These are phyloP conservation scores for Colletotrichum cereale DNA, from an alignment of 2,329 filamentous ascomycete species.

Conservation along the genomic window DNA sequence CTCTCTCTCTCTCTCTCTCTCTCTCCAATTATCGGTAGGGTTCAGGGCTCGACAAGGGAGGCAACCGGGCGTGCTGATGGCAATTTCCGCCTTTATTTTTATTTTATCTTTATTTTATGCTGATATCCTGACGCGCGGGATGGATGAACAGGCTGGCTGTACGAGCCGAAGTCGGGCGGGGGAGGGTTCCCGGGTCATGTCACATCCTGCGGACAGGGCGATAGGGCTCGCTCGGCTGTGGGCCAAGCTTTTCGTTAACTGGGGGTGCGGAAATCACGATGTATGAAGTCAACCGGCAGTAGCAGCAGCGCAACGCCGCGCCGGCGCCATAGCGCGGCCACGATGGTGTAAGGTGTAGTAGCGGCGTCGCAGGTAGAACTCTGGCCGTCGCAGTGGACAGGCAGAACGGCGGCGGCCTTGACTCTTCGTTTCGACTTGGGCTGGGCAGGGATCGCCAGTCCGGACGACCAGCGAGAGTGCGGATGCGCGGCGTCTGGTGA, in stretches of 20 bases:
- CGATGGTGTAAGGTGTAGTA: no score
- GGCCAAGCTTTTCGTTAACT: neutral
- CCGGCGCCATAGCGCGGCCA: no score
- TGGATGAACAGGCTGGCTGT: neutral
- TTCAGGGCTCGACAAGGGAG: neutral
- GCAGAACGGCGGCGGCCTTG: neutral
- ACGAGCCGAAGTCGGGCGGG: constrained; percentile 8
- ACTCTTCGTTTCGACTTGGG: neutral
- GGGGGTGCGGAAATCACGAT: no score
- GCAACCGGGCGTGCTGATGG: neutral
- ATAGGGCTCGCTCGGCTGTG: neutral
- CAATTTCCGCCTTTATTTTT: neutral
- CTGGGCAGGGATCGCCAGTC: constrained; percentile 4
- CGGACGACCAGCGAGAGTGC: no score
- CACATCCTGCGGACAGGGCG: no score
- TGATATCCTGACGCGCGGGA: neutral
- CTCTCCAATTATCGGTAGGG: constrained; percentile 3
- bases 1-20: no score
- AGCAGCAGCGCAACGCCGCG: neutral
- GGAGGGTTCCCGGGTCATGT: constrained; percentile 13
- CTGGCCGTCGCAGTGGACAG: neutral
- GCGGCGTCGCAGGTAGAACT: constrained; percentile 24
- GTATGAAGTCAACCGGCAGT: no score
- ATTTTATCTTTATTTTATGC: neutral
- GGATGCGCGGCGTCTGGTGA: neutral